Percentiles rank a stretch among this genome's conserved stretches.
Conservation (phyloP, 2,329 filamentous ascomycete genomes). For the Diatrype stigma region DNA sequence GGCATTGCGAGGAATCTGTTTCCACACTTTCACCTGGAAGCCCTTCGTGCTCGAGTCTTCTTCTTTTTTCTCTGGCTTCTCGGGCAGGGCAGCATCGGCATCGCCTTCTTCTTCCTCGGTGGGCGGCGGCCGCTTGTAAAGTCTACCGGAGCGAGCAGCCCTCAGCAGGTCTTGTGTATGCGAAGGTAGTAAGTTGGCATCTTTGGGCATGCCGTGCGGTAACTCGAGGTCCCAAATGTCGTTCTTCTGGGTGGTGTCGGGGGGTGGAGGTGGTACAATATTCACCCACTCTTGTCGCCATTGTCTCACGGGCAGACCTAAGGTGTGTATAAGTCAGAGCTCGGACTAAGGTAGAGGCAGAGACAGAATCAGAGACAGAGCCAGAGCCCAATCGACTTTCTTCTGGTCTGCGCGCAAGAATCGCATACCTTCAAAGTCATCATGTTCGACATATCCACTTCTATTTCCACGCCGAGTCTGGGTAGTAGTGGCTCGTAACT, state of each 20-base stretch:
- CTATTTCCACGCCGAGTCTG: conserved; percentile 56
- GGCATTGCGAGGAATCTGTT: conserved; percentile 55
- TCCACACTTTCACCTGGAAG: conserved; percentile 57
- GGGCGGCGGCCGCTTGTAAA: conserved; percentile 69
- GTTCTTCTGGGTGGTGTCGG: conserved; percentile 60
- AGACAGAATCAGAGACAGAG: not conserved
- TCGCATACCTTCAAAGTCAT: conserved; percentile 54
- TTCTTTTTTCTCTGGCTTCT: conserved; percentile 59
- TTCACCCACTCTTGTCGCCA: conserved; percentile 73
- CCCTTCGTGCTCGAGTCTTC: conserved; percentile 53
- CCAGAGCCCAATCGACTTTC: not conserved
- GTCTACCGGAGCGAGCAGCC: conserved; percentile 70
- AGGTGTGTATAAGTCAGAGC: conserved; percentile 12
- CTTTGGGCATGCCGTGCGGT: conserved; percentile 77
- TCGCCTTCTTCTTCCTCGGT: conserved; percentile 57
- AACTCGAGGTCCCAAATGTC: conserved; percentile 73
- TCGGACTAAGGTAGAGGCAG: no score
- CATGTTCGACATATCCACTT: conserved; percentile 54
- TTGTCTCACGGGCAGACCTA: conserved; percentile 83
- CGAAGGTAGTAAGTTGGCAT: conserved; percentile 70
- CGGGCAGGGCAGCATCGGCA: conserved; percentile 37
- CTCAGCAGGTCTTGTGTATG: conserved; percentile 81
- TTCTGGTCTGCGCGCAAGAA: no score
- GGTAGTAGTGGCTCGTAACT: conserved; percentile 27
- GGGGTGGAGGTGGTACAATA: conserved; percentile 60